Evolutionary conservation across 2,329 filamentous ascomycete genomes (phyloP).

Genomic region (Ramularia endophylla): DNA sequence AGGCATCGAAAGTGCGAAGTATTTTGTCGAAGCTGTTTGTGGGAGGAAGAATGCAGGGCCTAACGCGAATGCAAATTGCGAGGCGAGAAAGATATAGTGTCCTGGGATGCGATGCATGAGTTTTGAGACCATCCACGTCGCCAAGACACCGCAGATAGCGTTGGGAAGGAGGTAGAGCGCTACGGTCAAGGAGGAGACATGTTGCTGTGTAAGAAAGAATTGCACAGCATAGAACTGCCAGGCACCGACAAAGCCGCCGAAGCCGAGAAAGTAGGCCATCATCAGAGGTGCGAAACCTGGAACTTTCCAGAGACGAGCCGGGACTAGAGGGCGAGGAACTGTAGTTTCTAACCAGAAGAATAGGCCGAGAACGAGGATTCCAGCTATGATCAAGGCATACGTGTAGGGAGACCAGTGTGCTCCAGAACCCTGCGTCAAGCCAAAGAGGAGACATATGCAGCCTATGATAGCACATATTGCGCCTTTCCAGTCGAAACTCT

Average conservation of each 20-base stretch:
- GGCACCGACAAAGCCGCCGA: constrained; percentile 27
- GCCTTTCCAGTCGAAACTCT: constrained; percentile 29
- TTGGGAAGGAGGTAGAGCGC: constrained; percentile 44
- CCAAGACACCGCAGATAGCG: constrained; percentile 40
- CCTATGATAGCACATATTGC: constrained; percentile 25
- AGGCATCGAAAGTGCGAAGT: constrained; percentile 43
- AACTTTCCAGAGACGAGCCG: constrained; percentile 38
- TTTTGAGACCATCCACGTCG: constrained; percentile 42
- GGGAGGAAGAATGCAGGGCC: constrained; percentile 37
- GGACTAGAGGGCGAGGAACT: constrained; percentile 30
- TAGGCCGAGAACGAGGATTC: constrained; percentile 26
- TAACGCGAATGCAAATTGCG: constrained; percentile 37
- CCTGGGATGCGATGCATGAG: constrained; percentile 42
- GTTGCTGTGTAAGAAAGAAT: constrained; percentile 36
- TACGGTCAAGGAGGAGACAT: constrained; percentile 35
- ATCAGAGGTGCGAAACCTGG: constrained; percentile 40
- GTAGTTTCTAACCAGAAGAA: constrained; percentile 30
- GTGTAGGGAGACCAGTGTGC: constrained; percentile 34
- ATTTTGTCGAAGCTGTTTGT: constrained; percentile 36
- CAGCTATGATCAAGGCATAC: constrained; percentile 31
- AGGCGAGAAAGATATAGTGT: constrained; percentile 42
- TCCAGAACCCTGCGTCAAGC: constrained; percentile 32
- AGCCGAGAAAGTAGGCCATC: constrained; percentile 40
- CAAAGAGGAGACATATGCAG: constrained; percentile 32
- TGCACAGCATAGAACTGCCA: constrained; percentile 36